Evolutionary conservation across 2,329 filamentous ascomycete species (phyloP).

Genomic region (Aspergillus caelatus): DNA sequence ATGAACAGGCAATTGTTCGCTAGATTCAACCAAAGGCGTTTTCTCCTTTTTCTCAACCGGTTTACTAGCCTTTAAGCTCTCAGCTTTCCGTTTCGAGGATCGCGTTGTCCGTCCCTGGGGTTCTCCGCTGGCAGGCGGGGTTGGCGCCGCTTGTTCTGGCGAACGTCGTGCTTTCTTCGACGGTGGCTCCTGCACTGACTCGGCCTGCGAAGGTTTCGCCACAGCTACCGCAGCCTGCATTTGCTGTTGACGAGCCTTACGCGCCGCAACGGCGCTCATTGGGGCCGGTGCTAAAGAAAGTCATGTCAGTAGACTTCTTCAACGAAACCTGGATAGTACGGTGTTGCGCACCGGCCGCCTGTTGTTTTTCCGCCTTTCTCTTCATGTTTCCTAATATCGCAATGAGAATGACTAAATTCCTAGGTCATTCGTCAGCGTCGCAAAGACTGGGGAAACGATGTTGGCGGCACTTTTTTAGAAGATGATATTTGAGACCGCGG

Average conservation of each 20-base stretch:
- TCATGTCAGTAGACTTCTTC: conserved; percentile 11
- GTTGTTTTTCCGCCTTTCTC: conserved; percentile 43
- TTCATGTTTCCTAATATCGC: conserved; percentile 30
- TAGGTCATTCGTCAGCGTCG: background rate
- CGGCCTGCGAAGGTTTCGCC: conserved; percentile 22
- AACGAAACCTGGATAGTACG: background rate
- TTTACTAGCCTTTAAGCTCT: conserved; percentile 17
- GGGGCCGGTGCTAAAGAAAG: conserved; percentile 28
- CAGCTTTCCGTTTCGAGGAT: conserved; percentile 25
- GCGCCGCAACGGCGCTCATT: conserved; percentile 48
- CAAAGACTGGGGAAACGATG: background rate
- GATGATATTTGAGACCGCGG: conserved; percentile 32
- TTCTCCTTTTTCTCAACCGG: conserved; percentile 12
- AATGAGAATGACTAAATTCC: background rate
- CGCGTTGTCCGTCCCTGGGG: conserved; percentile 20
- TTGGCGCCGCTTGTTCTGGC: conserved; percentile 22
- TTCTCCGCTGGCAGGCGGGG: conserved; percentile 18
- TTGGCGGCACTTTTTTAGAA: background rate
- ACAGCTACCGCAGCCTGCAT: conserved; percentile 24
- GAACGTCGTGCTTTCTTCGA: conserved; percentile 38
- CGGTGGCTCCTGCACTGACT: conserved; percentile 34
- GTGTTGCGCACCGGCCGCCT: conserved; percentile 31
- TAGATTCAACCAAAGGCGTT: conserved; percentile 8
- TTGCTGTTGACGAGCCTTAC: conserved; percentile 43
- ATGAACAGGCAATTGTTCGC: background rate